phyloP scores from a whole-genome alignment of 2,329 filamentous ascomycete genomes.

The Neospermospora avenae region DNA sequence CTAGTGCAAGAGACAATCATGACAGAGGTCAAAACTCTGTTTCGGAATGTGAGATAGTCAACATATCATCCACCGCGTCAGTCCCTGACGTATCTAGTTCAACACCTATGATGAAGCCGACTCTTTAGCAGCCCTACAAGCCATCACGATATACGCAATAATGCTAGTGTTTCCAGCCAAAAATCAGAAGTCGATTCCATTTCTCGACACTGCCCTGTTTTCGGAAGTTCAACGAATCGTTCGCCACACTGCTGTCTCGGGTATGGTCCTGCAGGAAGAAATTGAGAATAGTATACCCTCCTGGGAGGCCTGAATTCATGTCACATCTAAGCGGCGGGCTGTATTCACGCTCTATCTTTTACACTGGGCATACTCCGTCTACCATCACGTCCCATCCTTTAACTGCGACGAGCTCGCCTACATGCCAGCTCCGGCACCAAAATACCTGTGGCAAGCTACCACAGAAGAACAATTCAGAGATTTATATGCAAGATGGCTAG shows the following conservation, averaged over 20 bases:
- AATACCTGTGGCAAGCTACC: slow-evolving; percentile 39
- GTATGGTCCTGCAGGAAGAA: slow-evolving; percentile 38
- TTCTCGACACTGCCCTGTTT: slow-evolving; percentile 32
- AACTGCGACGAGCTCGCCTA: slow-evolving; percentile 38
- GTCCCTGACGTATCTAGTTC: slow-evolving; percentile 28
- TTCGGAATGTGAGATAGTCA: slow-evolving; percentile 31
- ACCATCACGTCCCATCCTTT: slow-evolving; percentile 36
- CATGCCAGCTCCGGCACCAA: slow-evolving; percentile 39
- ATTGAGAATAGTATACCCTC: slow-evolving; percentile 31
- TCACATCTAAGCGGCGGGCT: slow-evolving; percentile 53
- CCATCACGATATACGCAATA: slow-evolving; percentile 38
- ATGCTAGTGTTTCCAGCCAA: slow-evolving; percentile 39
- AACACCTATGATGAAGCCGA: slow-evolving; percentile 34
- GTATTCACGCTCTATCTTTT: slow-evolving; percentile 37
- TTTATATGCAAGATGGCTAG: slow-evolving; percentile 36
- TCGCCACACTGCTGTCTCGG: slow-evolving; percentile 34
- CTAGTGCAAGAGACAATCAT: slow-evolving; percentile 35
- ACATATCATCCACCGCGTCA: neutral
- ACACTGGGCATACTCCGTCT: slow-evolving; percentile 40
- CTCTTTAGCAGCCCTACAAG: slow-evolving; percentile 38
- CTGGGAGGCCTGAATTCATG: slow-evolving; percentile 41
- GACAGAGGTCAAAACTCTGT: slow-evolving; percentile 35
- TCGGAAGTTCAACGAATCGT: slow-evolving; percentile 34
- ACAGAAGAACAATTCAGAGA: slow-evolving; percentile 36
- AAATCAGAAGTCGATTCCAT: slow-evolving; percentile 22